These are phyloP conservation scores for Pontederia crassipes DNA, from an alignment of 176 grass and related monocot genomes.

Conservation along the genomic window DNA sequence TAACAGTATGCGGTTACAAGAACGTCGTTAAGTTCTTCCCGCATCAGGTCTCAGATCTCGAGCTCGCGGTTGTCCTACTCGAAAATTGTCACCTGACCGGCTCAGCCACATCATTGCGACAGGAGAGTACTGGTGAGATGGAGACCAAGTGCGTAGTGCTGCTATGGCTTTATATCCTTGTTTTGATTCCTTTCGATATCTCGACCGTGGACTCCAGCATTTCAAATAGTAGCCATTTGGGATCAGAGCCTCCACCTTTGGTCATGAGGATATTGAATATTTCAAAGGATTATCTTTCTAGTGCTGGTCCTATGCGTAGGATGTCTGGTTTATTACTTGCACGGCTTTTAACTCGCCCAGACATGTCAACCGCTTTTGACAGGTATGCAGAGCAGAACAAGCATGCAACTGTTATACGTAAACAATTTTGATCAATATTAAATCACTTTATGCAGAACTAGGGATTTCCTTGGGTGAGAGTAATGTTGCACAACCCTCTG, in stretches of 20 bases:
- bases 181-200: constrained; percentile 97
- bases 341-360: constrained; percentile 87
- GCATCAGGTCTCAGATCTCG: constrained; percentile 95
- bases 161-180: constrained; percentile 97
- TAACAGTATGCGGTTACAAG: constrained; percentile 89
- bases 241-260: constrained; percentile 44
- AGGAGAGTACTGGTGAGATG: constrained; percentile 98
- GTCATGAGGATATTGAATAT: constrained; percentile 85
- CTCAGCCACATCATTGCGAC: constrained; percentile 41
- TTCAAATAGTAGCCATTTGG: constrained; percentile 25
- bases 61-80: constrained; percentile 65
- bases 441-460: no score
- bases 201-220: constrained; percentile 82
- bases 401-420: no score
- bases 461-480: no score
- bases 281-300: constrained; percentile 87
- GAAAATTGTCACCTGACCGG: constrained; percentile 59
- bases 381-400: constrained; percentile 39
- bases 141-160: constrained; percentile 85
- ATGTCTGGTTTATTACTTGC: constrained; percentile 87
- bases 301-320: constrained; percentile 93
- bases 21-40: constrained; percentile 87
- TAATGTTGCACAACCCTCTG: no score
- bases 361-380: constrained; percentile 66
- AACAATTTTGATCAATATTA: no score